Evolutionary conservation across 2,329 filamentous ascomycete genomes (phyloP), one percentile per base, ranked within the genome.

Genomic region (Colletotrichum acutatum): DNA sequence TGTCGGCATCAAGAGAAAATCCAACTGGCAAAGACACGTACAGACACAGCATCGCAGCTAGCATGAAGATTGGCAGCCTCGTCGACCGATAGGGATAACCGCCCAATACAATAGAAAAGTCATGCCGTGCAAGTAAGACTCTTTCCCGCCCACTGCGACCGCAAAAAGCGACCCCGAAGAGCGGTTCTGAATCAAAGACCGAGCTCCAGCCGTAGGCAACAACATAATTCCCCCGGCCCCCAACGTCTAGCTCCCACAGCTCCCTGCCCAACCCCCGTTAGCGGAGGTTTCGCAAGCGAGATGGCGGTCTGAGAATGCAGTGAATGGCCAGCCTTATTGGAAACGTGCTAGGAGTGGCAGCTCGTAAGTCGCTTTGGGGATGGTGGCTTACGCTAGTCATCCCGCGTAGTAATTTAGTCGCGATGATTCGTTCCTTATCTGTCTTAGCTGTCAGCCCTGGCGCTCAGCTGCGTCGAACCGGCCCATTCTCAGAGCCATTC

Each of bases 251-350:
- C 30, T 63, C 14, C 37, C 37, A 42, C 37, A 42, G 37, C 16
- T 42, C 37, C 37, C 32, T 14, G 46, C 24, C 22, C 53, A 59
- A 46, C 24, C 59, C 65, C 30, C 1, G 26, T 19, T 8, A 24
- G 30, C 53, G 12, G 32, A 28, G 2, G 24, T 11, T 46, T 32
- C 5, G 12, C 24, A 65, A 66, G 60, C 66, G 60, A 72, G 5
- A 28, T 61, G 56, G 67, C 60, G 22, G 7, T 30, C 9, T 37
- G 6, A 11, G 5, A 42, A 16, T 24, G 14, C n/a, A 24, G 32
- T 66, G 60, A 73, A 32, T 73, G 71, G 66, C 12, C 56, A 71
- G 56, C 71, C 71, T 61, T 60, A 34, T 34, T 24, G 14, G 14
- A 30, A 42, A 32, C 24, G 16, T 9, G 24, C 19, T 19, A 58